Conservation (phyloP, 2,329 filamentous ascomycete species). For the Dactylella cylindrospora region DNA sequence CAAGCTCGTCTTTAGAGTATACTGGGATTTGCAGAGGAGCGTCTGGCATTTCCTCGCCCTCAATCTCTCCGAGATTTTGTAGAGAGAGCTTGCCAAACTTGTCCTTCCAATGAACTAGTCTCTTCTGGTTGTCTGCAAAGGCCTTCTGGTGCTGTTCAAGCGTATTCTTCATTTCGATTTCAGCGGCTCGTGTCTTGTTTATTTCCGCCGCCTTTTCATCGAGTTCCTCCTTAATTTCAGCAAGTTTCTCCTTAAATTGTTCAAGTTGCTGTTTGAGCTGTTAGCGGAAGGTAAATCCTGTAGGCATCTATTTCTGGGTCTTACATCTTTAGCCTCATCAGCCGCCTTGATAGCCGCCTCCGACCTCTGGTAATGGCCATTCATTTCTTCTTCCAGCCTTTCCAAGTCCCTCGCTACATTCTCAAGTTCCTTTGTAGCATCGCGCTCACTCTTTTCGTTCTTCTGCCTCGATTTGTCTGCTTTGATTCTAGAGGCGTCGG, state of each 20-base stretch:
- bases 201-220: conserved; percentile 83
- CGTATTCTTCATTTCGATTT: conserved; percentile 98
- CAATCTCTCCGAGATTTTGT: conserved; percentile 74
- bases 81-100: conserved; percentile 81
- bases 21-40: conserved; percentile 64
- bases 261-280: conserved; percentile 61
- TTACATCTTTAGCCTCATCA: conserved; percentile 73
- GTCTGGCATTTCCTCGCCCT: conserved; percentile 45
- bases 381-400: conserved; percentile 74
- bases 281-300: conserved; percentile 44
- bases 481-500: conserved; percentile 86
- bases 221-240: conserved; percentile 76
- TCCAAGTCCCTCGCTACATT: conserved; percentile 72
- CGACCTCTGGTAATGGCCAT: conserved; percentile 73
- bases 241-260: conserved; percentile 77
- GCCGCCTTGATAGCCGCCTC: conserved; percentile 71
- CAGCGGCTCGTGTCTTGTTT: conserved; percentile 81
- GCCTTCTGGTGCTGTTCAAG: conserved; percentile 94
- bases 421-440: conserved; percentile 77
- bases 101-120: conserved; percentile 81
- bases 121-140: conserved; percentile 80
- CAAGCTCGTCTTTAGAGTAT: conserved; percentile 72
- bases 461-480: conserved; percentile 89
- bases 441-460: conserved; percentile 77
- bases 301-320: conserved; percentile 23